A percentile compares a stretch with the other conserved stretches of the same genome.
Evolutionary conservation across 768 basidiomycete genomes (phyloP).

Genomic region (Steccherinum ochraceum): DNA sequence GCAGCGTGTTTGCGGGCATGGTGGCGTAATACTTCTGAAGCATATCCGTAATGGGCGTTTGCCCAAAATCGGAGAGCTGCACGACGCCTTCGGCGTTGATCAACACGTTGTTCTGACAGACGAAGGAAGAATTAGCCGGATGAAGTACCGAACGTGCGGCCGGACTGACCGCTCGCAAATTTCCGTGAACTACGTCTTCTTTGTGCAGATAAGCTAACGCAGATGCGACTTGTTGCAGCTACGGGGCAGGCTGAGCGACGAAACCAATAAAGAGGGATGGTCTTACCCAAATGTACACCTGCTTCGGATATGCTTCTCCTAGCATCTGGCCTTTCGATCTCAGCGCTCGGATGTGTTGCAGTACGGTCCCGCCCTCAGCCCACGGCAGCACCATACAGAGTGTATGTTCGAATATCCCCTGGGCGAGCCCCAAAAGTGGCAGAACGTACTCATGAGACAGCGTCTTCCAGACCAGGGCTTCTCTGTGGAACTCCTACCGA

Average conservation of each 20-base stretch:
- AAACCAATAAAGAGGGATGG: too few relatives aligned
- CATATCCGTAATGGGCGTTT: background rate
- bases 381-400: slow-evolving; percentile 3
- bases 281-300: too few relatives aligned
- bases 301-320: background rate
- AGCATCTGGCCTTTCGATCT: background rate
- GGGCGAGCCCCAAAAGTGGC: slow-evolving; percentile 1
- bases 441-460: background rate
- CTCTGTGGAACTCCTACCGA: slow-evolving; percentile 1
- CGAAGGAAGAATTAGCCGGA: too few relatives aligned
- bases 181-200: background rate
- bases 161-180: background rate
- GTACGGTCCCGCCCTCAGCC: slow-evolving; percentile 3
- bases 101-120: background rate
- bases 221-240: background rate
- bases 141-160: too few relatives aligned
- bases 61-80: background rate
- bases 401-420: background rate
- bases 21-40: background rate
- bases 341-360: background rate
- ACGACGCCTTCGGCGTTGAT: background rate
- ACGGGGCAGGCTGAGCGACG: too few relatives aligned
- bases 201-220: background rate
- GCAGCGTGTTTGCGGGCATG: background rate
- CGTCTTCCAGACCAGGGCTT: slow-evolving; percentile 1